phyloP scores from a whole-genome alignment of 73 alveolate species.

The Paramecium caudatum region DNA sequence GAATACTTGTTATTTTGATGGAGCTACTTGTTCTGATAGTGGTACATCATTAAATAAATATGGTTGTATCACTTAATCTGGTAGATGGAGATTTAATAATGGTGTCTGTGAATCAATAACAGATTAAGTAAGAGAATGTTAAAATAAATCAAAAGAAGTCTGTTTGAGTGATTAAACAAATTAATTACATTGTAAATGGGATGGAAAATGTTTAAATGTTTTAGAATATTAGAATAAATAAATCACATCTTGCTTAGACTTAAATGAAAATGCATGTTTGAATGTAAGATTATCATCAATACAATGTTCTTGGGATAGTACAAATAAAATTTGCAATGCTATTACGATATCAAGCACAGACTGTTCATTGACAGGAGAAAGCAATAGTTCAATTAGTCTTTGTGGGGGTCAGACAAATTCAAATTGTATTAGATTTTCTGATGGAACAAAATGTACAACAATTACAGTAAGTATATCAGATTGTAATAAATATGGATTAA shows the following conservation, averaged over 20 bases:
- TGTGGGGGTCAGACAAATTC: neutral
- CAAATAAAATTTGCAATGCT: neutral
- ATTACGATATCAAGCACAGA: neutral
- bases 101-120: neutral
- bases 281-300: neutral
- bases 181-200: neutral
- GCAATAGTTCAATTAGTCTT: neutral
- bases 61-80: neutral
- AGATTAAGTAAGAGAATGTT: neutral
- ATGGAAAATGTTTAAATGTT: neutral
- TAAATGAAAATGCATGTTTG: constrained; percentile 3
- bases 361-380: neutral
- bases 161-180: neutral
- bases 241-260: neutral
- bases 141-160: neutral
- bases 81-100: neutral
- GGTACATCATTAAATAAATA: neutral
- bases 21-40: neutral
- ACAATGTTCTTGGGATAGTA: neutral
- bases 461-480: neutral
- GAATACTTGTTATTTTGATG: constrained; percentile 25
- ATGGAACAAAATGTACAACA: neutral
- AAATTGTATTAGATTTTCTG: neutral
- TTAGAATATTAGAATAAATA: neutral
- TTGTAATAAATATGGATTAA: constrained; percentile 16